Evolutionary conservation across 2,329 filamentous ascomycete genomes (phyloP), one percentile per base, ranked within the genome.

Genomic region (Amauroascus verrucosus): DNA sequence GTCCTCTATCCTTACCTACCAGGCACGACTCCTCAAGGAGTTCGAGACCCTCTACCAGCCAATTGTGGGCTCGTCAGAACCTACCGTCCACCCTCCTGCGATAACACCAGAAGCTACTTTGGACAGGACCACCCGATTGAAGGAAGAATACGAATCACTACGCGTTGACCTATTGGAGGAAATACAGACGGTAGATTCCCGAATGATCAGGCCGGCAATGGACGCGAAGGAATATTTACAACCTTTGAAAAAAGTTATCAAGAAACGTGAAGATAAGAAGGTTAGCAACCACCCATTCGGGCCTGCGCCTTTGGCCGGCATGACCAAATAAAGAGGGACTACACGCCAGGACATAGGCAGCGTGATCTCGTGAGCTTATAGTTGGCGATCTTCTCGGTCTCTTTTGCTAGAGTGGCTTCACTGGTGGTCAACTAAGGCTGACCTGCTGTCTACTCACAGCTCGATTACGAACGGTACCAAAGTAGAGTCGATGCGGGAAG

Each of bases 201-300:
- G 81, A 59, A 78, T 93, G 58, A 79, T 90, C 51, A 76, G 76
- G 54, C 86, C 87, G 0, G 84, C 84, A 3, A 80, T 79, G 54
- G 78, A 84, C 50, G 85, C 85, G 6, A 84, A 81, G 62, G 80
- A 84, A 50, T 79, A 73, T 51, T 75, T 91, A 56, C 80, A 83
- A 59, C 82, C 85, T 1, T 76, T 93, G 65, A 83, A 85, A 63
- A 93, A 89, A 71, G 84, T 83, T 1, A 87, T 94, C 63, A 93
- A 91, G 71, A 89, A 88, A 68, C 76, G 88, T 45, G 86, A 93
- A 64, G 86, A 90, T 62, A 86, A 83, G 70, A 84, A 88, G 71
- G 77, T 78, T 43, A 8, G 28, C 9, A 30, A 30, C 26, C 9
- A 30, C 22, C n/a, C 46, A 22, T 26, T 13, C 20, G n/a, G n/a